Conservation (phyloP, 169 alveolate species). For the Perkinsus olseni region DNA sequence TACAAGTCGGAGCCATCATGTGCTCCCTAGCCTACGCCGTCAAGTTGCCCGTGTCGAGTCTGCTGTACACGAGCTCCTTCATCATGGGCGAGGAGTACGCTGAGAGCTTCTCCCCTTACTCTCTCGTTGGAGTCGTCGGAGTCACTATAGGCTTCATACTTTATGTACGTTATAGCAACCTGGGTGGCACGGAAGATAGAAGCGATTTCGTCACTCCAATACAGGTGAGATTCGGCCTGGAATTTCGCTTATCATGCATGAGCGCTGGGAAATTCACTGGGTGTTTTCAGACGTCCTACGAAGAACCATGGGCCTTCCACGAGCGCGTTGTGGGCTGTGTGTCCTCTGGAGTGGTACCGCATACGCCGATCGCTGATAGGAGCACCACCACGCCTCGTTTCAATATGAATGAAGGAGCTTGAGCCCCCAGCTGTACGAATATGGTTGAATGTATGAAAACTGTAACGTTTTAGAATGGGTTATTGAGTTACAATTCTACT, state of each 20-base stretch:
- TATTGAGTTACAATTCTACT: no score
- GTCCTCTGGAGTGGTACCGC: neutral
- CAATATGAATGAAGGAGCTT: neutral
- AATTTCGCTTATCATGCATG: no score
- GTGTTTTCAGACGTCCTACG: neutral
- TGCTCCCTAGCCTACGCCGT: neutral
- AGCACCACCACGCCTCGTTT: neutral
- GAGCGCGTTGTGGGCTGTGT: neutral
- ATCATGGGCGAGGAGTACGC: neutral
- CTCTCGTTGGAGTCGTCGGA: neutral
- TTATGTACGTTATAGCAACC: neutral
- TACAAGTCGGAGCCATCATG: neutral
- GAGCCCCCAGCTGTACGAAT: neutral
- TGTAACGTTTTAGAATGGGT: constrained; percentile 13
- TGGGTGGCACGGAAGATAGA: neutral
- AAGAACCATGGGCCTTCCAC: neutral
- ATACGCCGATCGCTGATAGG: neutral
- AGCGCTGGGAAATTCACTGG: neutral
- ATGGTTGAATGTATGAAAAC: neutral
- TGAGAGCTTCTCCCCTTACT: neutral
- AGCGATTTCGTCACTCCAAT: neutral
- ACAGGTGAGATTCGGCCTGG: neutral
- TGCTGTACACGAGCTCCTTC: neutral
- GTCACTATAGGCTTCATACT: neutral
- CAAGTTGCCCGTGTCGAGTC: neutral